Evolutionary conservation across 371 early-diverging fungal species (phyloP).

Genomic region (Syncephalastrum racemosum): DNA sequence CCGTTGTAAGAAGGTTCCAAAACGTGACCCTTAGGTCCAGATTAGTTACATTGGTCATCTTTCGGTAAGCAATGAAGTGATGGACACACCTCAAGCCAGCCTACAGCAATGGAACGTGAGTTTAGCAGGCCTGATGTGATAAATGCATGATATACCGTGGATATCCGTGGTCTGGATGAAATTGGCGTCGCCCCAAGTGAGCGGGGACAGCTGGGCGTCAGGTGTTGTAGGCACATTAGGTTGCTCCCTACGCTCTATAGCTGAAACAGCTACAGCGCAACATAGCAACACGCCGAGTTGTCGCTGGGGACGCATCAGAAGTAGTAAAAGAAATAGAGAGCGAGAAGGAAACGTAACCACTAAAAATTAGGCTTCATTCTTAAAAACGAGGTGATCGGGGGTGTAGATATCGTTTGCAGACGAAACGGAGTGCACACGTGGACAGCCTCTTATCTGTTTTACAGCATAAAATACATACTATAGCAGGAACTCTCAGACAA

Average conservation of each 20-base stretch:
- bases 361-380: no score
- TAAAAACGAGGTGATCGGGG: no score
- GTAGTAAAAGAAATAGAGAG: no score
- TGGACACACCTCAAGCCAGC: slow-evolving; percentile 36
- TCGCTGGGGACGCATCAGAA: no score
- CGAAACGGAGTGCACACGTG: no score
- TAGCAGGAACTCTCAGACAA: no score
- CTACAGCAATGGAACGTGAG: slow-evolving; percentile 12
- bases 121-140: not conserved
- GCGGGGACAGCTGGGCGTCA: slow-evolving; percentile 27
- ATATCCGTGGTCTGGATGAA: slow-evolving; percentile 54
- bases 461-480: no score
- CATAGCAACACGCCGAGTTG: no score
- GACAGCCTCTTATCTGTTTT: no score
- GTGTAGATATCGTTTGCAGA: no score
- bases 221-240: slow-evolving; percentile 30
- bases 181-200: slow-evolving; percentile 54
- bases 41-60: not conserved
- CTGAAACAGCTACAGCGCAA: no score
- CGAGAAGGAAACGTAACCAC: no score
- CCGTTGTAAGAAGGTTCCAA: slow-evolving; percentile 47
- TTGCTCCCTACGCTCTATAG: slow-evolving; percentile 20
- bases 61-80: not conserved
- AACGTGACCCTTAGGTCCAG: slow-evolving; percentile 31
- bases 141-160: slow-evolving; percentile 26